Evolutionary conservation across 1,284 basidiomycete genomes (phyloP).

Genomic region (Puccinia polysora): DNA sequence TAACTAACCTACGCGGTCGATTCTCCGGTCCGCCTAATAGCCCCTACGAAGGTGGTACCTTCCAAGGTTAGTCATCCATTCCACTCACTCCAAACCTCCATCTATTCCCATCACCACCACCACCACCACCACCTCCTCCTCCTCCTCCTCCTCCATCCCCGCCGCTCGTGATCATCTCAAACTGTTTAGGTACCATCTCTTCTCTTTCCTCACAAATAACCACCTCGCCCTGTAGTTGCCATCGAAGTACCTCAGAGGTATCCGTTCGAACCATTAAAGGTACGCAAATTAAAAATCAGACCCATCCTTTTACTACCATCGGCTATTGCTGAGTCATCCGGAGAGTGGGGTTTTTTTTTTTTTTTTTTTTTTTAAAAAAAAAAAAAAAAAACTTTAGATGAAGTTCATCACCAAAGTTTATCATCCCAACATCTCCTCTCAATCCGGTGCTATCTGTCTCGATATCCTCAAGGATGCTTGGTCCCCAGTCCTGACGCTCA

Average conservation of each 20-base stretch:
- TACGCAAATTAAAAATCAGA: slow-evolving; percentile 60
- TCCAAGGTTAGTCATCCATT: slow-evolving; percentile 61
- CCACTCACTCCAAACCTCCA: not conserved
- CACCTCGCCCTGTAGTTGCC: slow-evolving; percentile 32
- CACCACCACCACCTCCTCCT: too few relatives aligned
- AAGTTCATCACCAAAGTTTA: slow-evolving; percentile 65
- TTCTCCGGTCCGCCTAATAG: slow-evolving; percentile 85
- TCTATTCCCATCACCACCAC: too few relatives aligned
- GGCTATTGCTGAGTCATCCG: not conserved
- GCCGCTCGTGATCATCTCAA: not conserved
- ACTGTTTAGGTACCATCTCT: not conserved
- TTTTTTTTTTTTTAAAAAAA: slow-evolving; percentile 37
- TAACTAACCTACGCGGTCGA: slow-evolving; percentile 79
- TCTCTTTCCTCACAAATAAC: not conserved
- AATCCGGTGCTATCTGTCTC: slow-evolving; percentile 85
- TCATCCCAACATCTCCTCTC: slow-evolving; percentile 93
- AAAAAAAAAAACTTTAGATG: slow-evolving; percentile 11
- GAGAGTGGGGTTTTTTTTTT: too few relatives aligned
- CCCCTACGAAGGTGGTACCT: slow-evolving; percentile 87
- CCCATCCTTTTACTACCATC: slow-evolving; percentile 51
- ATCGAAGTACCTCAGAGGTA: slow-evolving; percentile 44
- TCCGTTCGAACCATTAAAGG: slow-evolving; percentile 95
- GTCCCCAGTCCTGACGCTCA: slow-evolving; percentile 72
- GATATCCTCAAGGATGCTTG: slow-evolving; percentile 83
- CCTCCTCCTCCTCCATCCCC: not conserved